Conservation (phyloP, 768 basidiomycete species). For the Tylopilus balloui region DNA sequence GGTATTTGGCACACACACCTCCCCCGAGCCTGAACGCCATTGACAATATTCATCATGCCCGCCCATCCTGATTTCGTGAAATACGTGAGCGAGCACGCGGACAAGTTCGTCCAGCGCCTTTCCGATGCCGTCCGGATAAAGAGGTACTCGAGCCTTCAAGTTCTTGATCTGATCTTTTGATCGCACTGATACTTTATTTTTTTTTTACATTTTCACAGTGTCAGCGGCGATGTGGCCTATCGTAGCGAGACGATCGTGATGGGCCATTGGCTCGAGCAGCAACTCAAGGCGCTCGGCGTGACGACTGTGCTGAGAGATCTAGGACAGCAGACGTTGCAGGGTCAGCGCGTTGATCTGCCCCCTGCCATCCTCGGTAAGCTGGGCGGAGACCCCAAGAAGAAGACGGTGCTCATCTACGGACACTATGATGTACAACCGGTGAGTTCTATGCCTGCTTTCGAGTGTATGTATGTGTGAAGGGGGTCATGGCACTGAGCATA, state of each 20-base stretch:
- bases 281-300: conserved; percentile 76
- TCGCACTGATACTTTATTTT: too few species aligned
- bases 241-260: conserved; percentile 80
- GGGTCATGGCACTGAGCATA: not conserved
- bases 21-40: too few species aligned
- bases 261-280: conserved; percentile 73
- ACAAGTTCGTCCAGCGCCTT: conserved; percentile 73
- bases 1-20: too few species aligned
- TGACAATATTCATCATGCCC: conserved; percentile 26
- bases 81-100: conserved; percentile 67
- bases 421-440: conserved; percentile 97
- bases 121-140: conserved; percentile 82
- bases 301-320: conserved; percentile 71
- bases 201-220: conserved; percentile 35
- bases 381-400: conserved; percentile 84
- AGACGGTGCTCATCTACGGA: conserved; percentile 89
- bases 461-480: too few species aligned
- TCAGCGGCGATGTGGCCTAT: conserved; percentile 66
- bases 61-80: conserved; percentile 31
- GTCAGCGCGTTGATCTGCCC: conserved; percentile 68
- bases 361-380: conserved; percentile 79
- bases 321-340: conserved; percentile 71
- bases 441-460: conserved; percentile 17
- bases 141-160: conserved; percentile 38
- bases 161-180: not conserved